A percentile compares a stretch with the other conserved stretches of the same genome.
These are phyloP conservation scores for Aureobasidium melanogenum DNA, from an alignment of 2,329 filamentous ascomycete genomes.

Conservation along the genomic window DNA sequence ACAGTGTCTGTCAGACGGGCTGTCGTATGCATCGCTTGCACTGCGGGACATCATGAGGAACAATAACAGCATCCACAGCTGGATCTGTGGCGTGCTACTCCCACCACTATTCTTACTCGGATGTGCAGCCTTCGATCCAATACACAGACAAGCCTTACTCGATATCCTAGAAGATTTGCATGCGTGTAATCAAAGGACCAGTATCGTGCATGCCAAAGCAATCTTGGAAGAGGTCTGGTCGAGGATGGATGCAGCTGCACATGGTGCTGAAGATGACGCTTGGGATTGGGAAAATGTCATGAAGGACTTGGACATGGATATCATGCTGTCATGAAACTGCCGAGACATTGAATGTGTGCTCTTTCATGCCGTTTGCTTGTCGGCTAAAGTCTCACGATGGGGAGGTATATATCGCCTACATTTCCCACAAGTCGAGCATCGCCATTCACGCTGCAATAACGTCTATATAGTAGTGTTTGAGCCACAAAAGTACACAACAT, in stretches of 20 bases:
- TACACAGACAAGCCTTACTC: slow-evolving; percentile 47
- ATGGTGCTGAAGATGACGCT: slow-evolving; percentile 43
- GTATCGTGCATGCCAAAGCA: slow-evolving; percentile 47
- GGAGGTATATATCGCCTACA: not conserved
- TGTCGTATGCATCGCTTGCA: slow-evolving; percentile 42
- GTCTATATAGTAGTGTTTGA: too few species aligned
- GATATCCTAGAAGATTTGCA: slow-evolving; percentile 46
- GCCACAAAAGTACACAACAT: too few species aligned
- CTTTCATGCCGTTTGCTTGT: not conserved
- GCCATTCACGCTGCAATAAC: too few species aligned
- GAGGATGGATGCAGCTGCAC: slow-evolving; percentile 45
- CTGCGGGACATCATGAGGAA: slow-evolving; percentile 28
- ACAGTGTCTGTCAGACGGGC: slow-evolving; percentile 49
- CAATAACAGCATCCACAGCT: slow-evolving; percentile 36
- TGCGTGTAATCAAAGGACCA: slow-evolving; percentile 44
- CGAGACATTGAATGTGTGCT: not conserved
- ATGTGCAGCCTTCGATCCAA: slow-evolving; percentile 48
- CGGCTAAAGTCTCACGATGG: not conserved
- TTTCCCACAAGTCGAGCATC: too few species aligned
- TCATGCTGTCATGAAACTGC: slow-evolving; percentile 45
- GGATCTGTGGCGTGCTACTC: slow-evolving; percentile 50
- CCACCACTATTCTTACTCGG: slow-evolving; percentile 55
- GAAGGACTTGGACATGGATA: slow-evolving; percentile 49
- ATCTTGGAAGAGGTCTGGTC: slow-evolving; percentile 51
- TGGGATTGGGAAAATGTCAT: slow-evolving; percentile 59